Evolutionary conservation across 768 basidiomycete species (phyloP).

Genomic region (Lentinula aciculospora): DNA sequence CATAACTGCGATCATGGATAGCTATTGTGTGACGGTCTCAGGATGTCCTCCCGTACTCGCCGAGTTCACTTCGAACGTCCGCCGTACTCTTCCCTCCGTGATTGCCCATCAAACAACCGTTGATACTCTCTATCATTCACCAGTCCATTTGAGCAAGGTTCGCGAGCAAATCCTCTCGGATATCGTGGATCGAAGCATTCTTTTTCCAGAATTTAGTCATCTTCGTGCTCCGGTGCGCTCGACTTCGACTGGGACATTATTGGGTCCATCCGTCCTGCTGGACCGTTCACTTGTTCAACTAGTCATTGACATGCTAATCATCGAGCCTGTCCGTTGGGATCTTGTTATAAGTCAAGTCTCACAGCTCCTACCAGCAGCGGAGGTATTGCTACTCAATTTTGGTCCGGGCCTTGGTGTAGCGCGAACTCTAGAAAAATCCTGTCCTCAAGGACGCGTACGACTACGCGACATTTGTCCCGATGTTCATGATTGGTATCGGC

Average conservation of each 20-base stretch:
- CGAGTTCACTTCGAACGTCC: conserved; percentile 32
- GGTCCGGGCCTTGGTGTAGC: conserved; percentile 40
- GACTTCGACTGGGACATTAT: conserved; percentile 36
- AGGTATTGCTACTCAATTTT: conserved; percentile 38
- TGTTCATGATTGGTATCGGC: not conserved
- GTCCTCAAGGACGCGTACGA: conserved; percentile 5
- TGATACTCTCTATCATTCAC: conserved; percentile 49
- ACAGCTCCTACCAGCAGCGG: conserved; percentile 16
- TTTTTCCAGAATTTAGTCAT: conserved; percentile 43
- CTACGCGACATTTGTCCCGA: not conserved
- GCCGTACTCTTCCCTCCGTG: conserved; percentile 20
- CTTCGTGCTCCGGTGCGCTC: conserved; percentile 44
- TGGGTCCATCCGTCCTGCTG: conserved; percentile 11
- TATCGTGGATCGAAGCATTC: conserved; percentile 34
- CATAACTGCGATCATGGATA: conserved; percentile 47
- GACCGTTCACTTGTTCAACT: conserved; percentile 29
- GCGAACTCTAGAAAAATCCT: conserved; percentile 30
- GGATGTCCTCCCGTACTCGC: conserved; percentile 48
- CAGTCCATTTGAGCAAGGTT: conserved; percentile 22
- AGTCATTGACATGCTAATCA: conserved; percentile 45
- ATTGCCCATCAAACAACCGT: conserved; percentile 38
- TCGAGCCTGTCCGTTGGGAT: conserved; percentile 51
- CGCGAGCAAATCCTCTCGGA: conserved; percentile 40
- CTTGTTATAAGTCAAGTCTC: conserved; percentile 26
- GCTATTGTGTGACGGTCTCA: conserved; percentile 47